These are phyloP conservation scores for Eremomyces bilateralis DNA, from an alignment of 495 filamentous ascomycete species.

Conservation along the genomic window DNA sequence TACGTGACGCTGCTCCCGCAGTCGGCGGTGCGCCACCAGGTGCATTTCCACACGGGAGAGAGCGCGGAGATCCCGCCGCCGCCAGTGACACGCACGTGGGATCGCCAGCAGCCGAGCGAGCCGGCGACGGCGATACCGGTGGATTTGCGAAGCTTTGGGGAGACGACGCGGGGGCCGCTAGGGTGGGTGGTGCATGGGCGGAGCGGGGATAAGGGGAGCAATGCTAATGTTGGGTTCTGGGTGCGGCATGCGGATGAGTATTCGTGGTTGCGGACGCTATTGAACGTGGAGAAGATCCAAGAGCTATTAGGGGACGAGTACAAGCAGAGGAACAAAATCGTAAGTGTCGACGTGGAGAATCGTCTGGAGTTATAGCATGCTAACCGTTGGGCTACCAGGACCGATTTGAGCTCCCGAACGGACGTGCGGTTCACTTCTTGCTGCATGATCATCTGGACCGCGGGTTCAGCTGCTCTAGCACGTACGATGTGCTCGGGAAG, in stretches of 20 bases:
- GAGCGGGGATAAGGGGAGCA: slow-evolving; percentile 13
- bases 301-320: slow-evolving; percentile 12
- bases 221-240: slow-evolving; percentile 16
- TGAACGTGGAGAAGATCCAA: slow-evolving; percentile 9
- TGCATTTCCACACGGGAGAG: slow-evolving; percentile 12
- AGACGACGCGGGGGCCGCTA: slow-evolving; percentile 8
- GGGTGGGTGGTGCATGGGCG: slow-evolving; percentile 14
- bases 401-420: slow-evolving; percentile 25
- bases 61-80: slow-evolving; percentile 13
- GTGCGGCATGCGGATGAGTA: slow-evolving; percentile 12
- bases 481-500: slow-evolving; percentile 32
- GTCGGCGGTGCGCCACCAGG: slow-evolving; percentile 12
- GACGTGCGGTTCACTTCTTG: slow-evolving; percentile 30
- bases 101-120: slow-evolving; percentile 11
- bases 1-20: slow-evolving; percentile 19
- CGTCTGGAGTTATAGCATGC: too few species aligned
- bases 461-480: slow-evolving; percentile 28
- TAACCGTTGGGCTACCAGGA: too few species aligned
- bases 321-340: slow-evolving; percentile 10
- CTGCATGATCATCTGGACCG: slow-evolving; percentile 31
- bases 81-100: slow-evolving; percentile 8
- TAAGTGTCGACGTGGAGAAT: slow-evolving; percentile 5
- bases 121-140: neutral
- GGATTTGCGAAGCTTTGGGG: slow-evolving; percentile 4
- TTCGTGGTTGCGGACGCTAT: slow-evolving; percentile 10